Conservation (phyloP, 805 yeast species). For the Hanseniaspora valbyensis region DNA sequence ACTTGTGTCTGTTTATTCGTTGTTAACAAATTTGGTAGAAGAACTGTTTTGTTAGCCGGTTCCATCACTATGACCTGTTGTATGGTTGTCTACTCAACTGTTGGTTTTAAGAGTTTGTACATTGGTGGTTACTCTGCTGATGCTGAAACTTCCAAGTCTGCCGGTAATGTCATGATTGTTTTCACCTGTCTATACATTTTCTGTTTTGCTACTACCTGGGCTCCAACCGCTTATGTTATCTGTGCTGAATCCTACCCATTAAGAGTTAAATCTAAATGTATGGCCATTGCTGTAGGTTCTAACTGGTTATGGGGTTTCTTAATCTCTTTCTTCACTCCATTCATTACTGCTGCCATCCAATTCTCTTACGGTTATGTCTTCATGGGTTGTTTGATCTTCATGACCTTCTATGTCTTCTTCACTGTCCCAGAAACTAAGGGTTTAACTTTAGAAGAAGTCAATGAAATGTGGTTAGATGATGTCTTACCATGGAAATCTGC, state of each 20-base stretch:
- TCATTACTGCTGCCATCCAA: conserved; percentile 53
- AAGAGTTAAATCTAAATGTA: conserved; percentile 48
- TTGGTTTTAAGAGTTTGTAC: conserved; percentile 40
- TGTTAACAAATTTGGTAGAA: conserved; percentile 43
- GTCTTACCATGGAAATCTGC: conserved; percentile 39
- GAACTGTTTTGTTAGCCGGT: conserved; percentile 36
- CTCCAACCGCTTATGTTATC: conserved; percentile 52
- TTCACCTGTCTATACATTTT: conserved; percentile 42
- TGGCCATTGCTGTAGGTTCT: conserved; percentile 47
- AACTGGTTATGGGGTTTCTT: conserved; percentile 58
- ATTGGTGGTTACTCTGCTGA: conserved; percentile 21
- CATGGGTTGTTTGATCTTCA: conserved; percentile 49
- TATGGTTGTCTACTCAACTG: conserved; percentile 39
- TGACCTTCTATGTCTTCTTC: conserved; percentile 59
- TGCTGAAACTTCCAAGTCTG: conserved; percentile 21
- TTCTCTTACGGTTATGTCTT: conserved; percentile 62
- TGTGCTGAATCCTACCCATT: conserved; percentile 58
- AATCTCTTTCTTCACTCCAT: conserved; percentile 65
- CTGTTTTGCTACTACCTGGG: conserved; percentile 64
- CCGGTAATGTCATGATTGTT: conserved; percentile 32
- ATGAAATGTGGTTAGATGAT: conserved; percentile 43
- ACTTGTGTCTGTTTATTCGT: conserved; percentile 40
- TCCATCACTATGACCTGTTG: conserved; percentile 37
- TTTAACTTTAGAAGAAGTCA: conserved; percentile 71
- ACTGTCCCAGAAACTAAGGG: conserved; percentile 73